These are phyloP conservation scores for Irineochytrium annulatum DNA, from an alignment of 192 early-diverging fungal genomes.

Conservation along the genomic window DNA sequence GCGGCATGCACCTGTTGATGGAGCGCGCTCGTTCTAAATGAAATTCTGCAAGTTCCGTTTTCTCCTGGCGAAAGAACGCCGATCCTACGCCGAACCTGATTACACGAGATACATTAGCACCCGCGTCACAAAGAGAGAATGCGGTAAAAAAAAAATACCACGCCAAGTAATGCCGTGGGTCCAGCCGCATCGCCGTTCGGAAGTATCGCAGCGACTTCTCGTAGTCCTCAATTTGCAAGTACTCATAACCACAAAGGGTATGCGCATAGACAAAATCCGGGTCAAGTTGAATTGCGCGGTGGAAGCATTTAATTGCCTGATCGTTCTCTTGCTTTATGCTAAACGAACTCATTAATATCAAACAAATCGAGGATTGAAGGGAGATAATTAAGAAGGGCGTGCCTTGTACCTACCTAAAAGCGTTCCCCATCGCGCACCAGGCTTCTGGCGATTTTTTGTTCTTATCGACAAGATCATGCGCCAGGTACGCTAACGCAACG, in stretches of 20 bases:
- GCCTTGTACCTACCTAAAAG: constrained; percentile 38
- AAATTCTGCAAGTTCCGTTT: constrained; percentile 66
- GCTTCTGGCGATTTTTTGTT: constrained; percentile 71
- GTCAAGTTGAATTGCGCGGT: constrained; percentile 69
- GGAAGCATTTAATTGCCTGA: constrained; percentile 71
- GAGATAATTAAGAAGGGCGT: neutral
- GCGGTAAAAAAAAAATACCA: constrained; percentile 42
- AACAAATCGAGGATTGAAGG: neutral
- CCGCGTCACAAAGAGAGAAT: neutral
- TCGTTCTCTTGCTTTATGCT: constrained; percentile 73
- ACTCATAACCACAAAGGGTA: constrained; percentile 82
- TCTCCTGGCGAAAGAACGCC: constrained; percentile 67
- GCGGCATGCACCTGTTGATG: constrained; percentile 69
- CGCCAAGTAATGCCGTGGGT: constrained; percentile 78
- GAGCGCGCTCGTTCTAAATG: constrained; percentile 67
- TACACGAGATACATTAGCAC: no score
- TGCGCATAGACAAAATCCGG: constrained; percentile 71
- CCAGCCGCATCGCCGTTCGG: constrained; percentile 63
- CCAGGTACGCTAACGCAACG: constrained; percentile 66
- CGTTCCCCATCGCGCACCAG: constrained; percentile 60
- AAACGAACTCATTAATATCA: constrained; percentile 37
- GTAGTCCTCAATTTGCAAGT: constrained; percentile 64
- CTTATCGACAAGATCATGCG: constrained; percentile 64
- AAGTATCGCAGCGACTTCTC: constrained; percentile 73
- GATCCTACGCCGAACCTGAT: constrained; percentile 75